Evolutionary conservation across 2,329 filamentous ascomycete genomes (phyloP), one percentile per base, ranked within the genome.

Genomic region (Tolypocladium sp.): DNA sequence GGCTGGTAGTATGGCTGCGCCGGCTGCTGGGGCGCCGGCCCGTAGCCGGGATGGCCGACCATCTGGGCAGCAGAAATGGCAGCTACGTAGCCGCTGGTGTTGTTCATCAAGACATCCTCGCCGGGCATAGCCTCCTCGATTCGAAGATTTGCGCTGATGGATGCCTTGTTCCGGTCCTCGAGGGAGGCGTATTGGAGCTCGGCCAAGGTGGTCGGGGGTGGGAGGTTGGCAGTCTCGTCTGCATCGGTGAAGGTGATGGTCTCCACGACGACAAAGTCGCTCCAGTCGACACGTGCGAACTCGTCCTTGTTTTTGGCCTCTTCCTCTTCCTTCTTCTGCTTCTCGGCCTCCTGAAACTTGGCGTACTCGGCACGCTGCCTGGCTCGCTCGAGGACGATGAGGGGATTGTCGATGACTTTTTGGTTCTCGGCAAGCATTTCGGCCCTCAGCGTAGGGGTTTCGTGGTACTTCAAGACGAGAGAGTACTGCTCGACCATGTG

Each of bases 41-140:
- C 71, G 42, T 76, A 75, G 13, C 74, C 74, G 4, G 76, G 73
- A 60, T 80, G 79, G 25, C 75, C 72, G 25, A 75, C 81, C 61
- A 77, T 77, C 33, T 55, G 57, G 4, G 52, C 17, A 17, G 27
- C 33, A 17, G 44, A 33, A 9, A 33, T 33, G 53, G 51, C 6
- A 33, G 51, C 22, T 8, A 40, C 41, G 38, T 55, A 40, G 27
- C 52, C 38, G 51, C 12, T 70, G 59, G 80, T 78, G 63, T 82
- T 82, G 63, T 79, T 82, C 55, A 73, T 83, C 33, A 44, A 57
- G 3, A 62, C 44, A 70, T 79, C 86, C 61, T 89, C 85, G 52
- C 91, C 90, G 56, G 94, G 94, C 83, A 96, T 90, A 7, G 93
- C 92, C 78, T 99, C 94, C 73, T 99, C 94, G 63, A 99, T 92